These are phyloP conservation scores for Aotearoamyces nothofagi DNA, from an alignment of 2,329 filamentous ascomycete genomes.

Conservation along the genomic window DNA sequence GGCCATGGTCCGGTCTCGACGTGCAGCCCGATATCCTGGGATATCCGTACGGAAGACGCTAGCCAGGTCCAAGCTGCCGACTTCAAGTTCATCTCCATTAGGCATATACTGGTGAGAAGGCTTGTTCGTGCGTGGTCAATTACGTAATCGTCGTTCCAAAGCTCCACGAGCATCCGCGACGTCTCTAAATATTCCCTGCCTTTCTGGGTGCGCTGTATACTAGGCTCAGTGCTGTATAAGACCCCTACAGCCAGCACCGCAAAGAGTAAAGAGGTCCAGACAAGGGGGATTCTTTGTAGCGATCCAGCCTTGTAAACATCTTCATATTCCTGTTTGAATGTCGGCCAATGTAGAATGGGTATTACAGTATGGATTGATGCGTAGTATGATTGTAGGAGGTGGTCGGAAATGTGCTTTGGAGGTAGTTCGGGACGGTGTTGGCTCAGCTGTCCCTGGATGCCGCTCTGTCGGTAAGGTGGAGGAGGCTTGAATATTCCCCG, in stretches of 20 bases:
- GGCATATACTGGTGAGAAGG: slow-evolving; percentile 61
- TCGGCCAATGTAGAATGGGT: slow-evolving; percentile 80
- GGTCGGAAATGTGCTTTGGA: slow-evolving; percentile 51
- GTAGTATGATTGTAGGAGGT: slow-evolving; percentile 62
- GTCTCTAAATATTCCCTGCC: slow-evolving; percentile 56
- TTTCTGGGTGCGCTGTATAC: slow-evolving; percentile 35
- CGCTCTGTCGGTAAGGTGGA: slow-evolving; percentile 44
- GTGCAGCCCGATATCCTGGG: slow-evolving; percentile 74
- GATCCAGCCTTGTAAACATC: slow-evolving; percentile 54
- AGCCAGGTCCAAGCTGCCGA: slow-evolving; percentile 80
- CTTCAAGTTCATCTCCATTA: slow-evolving; percentile 75
- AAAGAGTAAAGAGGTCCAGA: slow-evolving; percentile 72
- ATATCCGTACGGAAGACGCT: slow-evolving; percentile 61
- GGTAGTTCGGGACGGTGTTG: slow-evolving; percentile 51
- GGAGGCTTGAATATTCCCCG: slow-evolving; percentile 71
- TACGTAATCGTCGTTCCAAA: slow-evolving; percentile 66
- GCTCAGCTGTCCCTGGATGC: slow-evolving; percentile 31
- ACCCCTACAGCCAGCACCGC: slow-evolving; percentile 71
- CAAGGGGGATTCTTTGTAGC: slow-evolving; percentile 42
- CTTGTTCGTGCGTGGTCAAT: slow-evolving; percentile 62
- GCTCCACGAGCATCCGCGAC: slow-evolving; percentile 55
- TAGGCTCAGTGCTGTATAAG: slow-evolving; percentile 49
- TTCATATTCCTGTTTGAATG: slow-evolving; percentile 63
- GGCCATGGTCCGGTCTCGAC: slow-evolving; percentile 59
- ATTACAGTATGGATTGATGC: slow-evolving; percentile 63